A percentile compares a stretch with the other conserved stretches of the same genome.
These are phyloP conservation scores for Pseudogymnoascus sp. DNA, from an alignment of 2,329 filamentous ascomycete genomes.

Conservation along the genomic window DNA sequence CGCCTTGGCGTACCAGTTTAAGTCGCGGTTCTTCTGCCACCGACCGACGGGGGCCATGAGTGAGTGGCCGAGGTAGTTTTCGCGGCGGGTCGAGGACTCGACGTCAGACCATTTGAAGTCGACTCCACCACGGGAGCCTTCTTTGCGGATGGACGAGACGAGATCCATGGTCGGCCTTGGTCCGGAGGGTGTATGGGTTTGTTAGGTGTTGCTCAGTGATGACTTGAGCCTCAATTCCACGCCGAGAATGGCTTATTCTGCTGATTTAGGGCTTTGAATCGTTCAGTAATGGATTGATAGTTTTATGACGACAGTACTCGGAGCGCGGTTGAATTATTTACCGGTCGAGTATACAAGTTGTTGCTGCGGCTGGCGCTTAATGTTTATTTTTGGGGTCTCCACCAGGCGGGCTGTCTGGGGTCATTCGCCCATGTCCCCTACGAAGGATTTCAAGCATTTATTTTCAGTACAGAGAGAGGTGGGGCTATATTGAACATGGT, in stretches of 20 bases:
- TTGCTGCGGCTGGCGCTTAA: background rate
- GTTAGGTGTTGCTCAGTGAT: background rate
- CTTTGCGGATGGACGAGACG: slow-evolving; percentile 81
- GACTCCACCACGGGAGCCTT: slow-evolving; percentile 81
- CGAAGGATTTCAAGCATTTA: background rate
- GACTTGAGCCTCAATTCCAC: background rate
- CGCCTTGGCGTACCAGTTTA: slow-evolving; percentile 56
- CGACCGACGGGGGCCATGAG: slow-evolving; percentile 67
- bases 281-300: background rate
- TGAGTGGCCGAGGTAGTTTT: slow-evolving; percentile 71
- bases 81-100: slow-evolving; percentile 71
- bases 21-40: slow-evolving; percentile 58
- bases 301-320: slow-evolving; percentile 6
- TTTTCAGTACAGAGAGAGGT: background rate
- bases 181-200: background rate
- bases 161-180: slow-evolving; percentile 65
- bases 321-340: slow-evolving; percentile 1
- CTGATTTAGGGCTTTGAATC: background rate
- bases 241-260: background rate
- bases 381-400: background rate
- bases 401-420: background rate
- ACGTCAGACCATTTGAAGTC: slow-evolving; percentile 98
- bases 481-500: background rate
- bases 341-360: background rate
- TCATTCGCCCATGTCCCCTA: background rate